These are phyloP conservation scores for Durusdinium trenchii DNA, from an alignment of 73 alveolate species.

Conservation along the genomic window DNA sequence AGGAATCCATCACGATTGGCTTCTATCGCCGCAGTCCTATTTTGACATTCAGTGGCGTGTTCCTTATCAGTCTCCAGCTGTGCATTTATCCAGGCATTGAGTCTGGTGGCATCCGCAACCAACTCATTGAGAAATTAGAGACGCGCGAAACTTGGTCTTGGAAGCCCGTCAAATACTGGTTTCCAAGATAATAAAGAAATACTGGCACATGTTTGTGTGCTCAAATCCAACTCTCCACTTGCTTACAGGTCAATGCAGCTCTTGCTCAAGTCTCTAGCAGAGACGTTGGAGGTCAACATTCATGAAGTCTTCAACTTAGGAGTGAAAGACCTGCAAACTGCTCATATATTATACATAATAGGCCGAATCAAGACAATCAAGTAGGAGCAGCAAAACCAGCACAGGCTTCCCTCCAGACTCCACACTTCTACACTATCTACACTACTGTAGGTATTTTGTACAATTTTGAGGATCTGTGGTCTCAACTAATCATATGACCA, in stretches of 20 bases:
- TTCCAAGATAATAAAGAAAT: not conserved
- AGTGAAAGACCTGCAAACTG: not conserved
- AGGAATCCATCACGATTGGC: conserved; percentile 71
- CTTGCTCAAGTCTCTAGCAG: conserved; percentile 67
- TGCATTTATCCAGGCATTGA: conserved; percentile 44
- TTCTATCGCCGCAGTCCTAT: conserved; percentile 38
- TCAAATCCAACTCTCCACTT: not conserved
- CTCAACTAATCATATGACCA: no score
- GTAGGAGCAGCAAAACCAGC: no score
- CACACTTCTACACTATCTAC: no score
- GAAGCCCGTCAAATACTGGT: not conserved
- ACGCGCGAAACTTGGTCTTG: not conserved
- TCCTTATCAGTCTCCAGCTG: not conserved
- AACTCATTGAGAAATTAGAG: conserved; percentile 71
- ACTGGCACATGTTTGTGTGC: not conserved
- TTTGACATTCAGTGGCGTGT: not conserved
- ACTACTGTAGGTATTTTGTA: no score
- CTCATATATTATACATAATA: no score
- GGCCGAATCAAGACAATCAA: no score
- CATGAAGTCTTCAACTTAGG: conserved; percentile 38
- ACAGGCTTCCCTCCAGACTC: no score
- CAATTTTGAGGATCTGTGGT: no score
- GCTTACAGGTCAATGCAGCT: conserved; percentile 67
- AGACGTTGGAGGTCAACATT: conserved; percentile 84
- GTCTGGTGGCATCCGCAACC: conserved; percentile 78